Evolutionary conservation across 2,329 filamentous ascomycete genomes (phyloP), one percentile per base, ranked within the genome.

Genomic region (Achaetomium macrosporum): DNA sequence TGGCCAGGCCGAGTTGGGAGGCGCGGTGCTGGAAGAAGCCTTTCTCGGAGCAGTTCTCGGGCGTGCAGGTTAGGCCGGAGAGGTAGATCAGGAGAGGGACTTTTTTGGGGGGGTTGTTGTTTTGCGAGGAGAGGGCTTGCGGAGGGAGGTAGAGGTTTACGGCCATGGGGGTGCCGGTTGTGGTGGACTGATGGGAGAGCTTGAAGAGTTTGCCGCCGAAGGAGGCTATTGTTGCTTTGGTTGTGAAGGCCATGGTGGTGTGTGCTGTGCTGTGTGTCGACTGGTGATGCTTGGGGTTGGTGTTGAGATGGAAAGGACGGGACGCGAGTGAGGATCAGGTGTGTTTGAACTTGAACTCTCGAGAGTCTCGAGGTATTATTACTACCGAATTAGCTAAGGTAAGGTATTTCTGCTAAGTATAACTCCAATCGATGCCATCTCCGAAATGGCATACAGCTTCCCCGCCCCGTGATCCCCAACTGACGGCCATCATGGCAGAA

Each of bases 151-250:
- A 99, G 64, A 99, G 79, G 74, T 95, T 95, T 66, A 97, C 82
- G 68, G 82, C 83, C 92, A 97, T 99, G 64, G 90, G 84, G 61
- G 90, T 96, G 63, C 82, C 83, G 53, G 90, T 95, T 57, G 82
- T 79, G 60, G 79, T 74, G 51, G 91, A 90, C 67, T 85, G 73
- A 79, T 99, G 93, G 63, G 85, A 83, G 57, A 99, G 88, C 78
- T 99, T 97, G 64, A 96, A 82, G 55, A 99, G 86, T 73, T 90
- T 90, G 68, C 93, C 93, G 68, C 91, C 92, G 68, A 96, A 97
- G 69, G 84, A 88, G 76, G 85, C 80, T 71, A 97, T 96, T 58
- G 87, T 89, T 56, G 89, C 86, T 69, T 88, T 95, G 61, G 87
- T 95, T 68, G 87, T 88, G 77, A 97, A 90, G 55, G 87, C 76